Evolutionary conservation across 192 early-diverging fungal genomes (phyloP).

Genomic region (Podila epicladia): DNA sequence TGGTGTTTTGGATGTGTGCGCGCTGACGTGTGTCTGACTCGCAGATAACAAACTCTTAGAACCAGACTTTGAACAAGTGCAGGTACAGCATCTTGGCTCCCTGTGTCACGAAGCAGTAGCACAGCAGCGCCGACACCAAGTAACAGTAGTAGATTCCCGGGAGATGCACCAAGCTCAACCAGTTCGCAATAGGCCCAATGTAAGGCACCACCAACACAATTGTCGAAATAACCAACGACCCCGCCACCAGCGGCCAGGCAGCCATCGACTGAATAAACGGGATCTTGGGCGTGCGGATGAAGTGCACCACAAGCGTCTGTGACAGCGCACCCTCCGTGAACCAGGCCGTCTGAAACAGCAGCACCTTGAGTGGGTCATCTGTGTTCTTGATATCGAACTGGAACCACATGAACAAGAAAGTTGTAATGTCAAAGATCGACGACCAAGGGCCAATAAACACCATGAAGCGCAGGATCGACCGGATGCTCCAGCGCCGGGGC

Average conservation of each 20-base stretch:
- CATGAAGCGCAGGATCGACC: conserved; percentile 59
- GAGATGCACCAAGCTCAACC: conserved; percentile 37
- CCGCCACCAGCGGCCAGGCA: conserved; percentile 25
- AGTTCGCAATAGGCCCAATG: conserved; percentile 23
- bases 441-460: conserved; percentile 58
- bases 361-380: conserved; percentile 9
- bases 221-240: conserved; percentile 20
- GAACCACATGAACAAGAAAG: conserved; percentile 54
- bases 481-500: conserved; percentile 56
- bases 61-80: conserved; percentile 51
- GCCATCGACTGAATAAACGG: conserved; percentile 57
- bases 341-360: conserved; percentile 54
- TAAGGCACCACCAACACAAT: conserved; percentile 47
- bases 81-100: conserved; percentile 50
- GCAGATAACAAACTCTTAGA: conserved; percentile 16
- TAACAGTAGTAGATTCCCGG: conserved; percentile 45
- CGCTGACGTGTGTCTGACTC: too few relatives aligned
- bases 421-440: conserved; percentile 57
- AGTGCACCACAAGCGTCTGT: conserved; percentile 57
- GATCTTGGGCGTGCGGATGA: conserved; percentile 59
- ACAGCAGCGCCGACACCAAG: conserved; percentile 28
- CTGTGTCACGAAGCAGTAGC: conserved; percentile 49
- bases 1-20: too few relatives aligned
- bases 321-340: conserved; percentile 56
- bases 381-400: conserved; percentile 44